These are phyloP conservation scores for Carallia brachiata DNA, from an alignment of 345 rosid genomes.

Conservation along the genomic window DNA sequence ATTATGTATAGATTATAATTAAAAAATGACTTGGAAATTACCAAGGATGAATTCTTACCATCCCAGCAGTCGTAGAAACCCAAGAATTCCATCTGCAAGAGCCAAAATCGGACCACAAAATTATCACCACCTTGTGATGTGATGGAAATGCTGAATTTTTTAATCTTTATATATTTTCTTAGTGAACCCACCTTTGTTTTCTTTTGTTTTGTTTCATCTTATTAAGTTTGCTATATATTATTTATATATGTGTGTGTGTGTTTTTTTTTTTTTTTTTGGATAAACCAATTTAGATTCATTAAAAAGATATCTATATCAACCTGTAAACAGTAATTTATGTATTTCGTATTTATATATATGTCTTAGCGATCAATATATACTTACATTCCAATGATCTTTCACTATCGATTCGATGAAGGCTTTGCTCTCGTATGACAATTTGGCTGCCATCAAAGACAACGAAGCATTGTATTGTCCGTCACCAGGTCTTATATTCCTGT, in stretches of 20 bases:
- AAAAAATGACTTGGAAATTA: no score
- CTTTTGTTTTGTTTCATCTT: background rate
- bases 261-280: no score
- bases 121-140: no score
- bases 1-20: no score
- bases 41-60: constrained; percentile 29
- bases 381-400: constrained; percentile 13
- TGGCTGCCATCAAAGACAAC: constrained; percentile 13
- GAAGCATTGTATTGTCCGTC: background rate
- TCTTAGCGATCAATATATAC: background rate
- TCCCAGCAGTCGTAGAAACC: constrained; percentile 43
- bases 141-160: no score
- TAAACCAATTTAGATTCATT: no score
- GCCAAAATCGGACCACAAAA: background rate
- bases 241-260: background rate
- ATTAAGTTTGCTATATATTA: background rate
- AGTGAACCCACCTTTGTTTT: no score
- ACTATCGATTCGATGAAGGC: constrained; percentile 5
- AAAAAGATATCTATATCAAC: no score
- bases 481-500: background rate
- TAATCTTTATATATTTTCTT: no score
- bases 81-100: constrained; percentile 44
- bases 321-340: no score
- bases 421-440: constrained; percentile 12
- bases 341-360: no score